Base-by-base conservation (phyloP, 352 stramenopile genomes). In the Phytopythium aichiense region DNA sequence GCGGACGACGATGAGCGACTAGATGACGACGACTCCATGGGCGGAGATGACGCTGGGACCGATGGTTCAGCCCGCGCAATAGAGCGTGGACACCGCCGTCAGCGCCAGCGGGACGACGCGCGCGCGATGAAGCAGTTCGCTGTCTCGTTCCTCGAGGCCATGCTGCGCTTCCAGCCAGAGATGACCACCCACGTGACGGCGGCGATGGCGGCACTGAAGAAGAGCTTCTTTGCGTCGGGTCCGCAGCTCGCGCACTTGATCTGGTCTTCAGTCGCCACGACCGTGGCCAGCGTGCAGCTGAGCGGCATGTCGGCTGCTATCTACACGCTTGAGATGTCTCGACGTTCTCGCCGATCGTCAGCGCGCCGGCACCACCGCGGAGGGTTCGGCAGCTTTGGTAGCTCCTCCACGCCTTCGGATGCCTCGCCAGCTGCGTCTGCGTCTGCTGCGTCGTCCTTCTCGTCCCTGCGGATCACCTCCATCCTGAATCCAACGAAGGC, bases 91-190 rank as follows among this genome's bases (percentile, higher is more conserved):
- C 25, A 30, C 13, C 52, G 35, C 1, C 54, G 25, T 8, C 51
- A 13, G 37, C 64, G 61, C 1, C 60, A 69, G 13, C 58, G 60
- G 51, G 76, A 86, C 51, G 76, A 88, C 15, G 72, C 83, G 30
- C 75, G 81, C 22, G 84, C 84, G 0, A 93, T 91, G 84, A 87
- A 84, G 25, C 79, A 89, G 60, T 93, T 93, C 64, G 84, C 74
- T 1, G 49, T 85, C 2, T 88, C 79, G 13, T 88, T 89, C 33
- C 58, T 90, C 16, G 83, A 92, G 59, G 66, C 77, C 1, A 73
- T 89, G 60, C 56, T 83, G 13, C 81, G 83, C 7, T 92, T 92
- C 60, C 79, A 91, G 43, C 78, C 80, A 0, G 83, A 88, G 42
- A 74, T 88, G 73, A 74, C 73, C 4, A 61, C 46, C 0, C 61